Base-by-base conservation (phyloP, 2,329 filamentous ascomycete genomes). In the Fusarium luffae region DNA sequence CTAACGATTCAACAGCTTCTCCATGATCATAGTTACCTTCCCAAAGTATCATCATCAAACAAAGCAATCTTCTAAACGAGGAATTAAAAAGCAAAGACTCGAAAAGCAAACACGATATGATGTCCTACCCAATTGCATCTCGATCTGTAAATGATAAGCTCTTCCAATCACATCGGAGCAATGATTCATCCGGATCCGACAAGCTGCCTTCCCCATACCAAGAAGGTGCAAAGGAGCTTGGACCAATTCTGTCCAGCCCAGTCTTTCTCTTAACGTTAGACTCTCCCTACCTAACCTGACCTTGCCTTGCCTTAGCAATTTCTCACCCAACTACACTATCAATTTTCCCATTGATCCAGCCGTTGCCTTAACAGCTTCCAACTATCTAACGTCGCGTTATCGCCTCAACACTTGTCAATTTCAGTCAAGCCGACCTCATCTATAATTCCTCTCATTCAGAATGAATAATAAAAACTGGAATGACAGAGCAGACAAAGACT, bases 401-500 rank as follows among this genome's bases (percentile, higher is more conserved):
- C 63, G 51, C 66, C 61, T 58, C 47, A 47, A 54, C 34, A 55
- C 41, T 46, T 54, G 46, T 66, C 50, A 62, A 63, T 71, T 67
- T 62, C 59, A 63, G 55, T 54, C 67, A 56, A 63, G 63, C 54
- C 56, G 32, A 55, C 54, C 19, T 34, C 41, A 23, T 5, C 50
- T 18, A 40, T 54, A 40, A 30, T 37, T 62, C 34, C 40, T 54
- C 11, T 52, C 30, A 30, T 41, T 66, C 70, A 68, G 68, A 72
- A 83, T 79, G 74, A 88, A 87, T 79, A 86, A 82, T 78, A 89
- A 88, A 79, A 87, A 87, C 75, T 89, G 86, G 86, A 87, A 85
- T 73, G 86, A 89, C 72, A 82, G 86, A 62, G 87, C 87, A 65
- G 87, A 89, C 72, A 88, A 87, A 75, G 87, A 89, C 75, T 80